Base-by-base conservation (phyloP, 2,329 filamentous ascomycete species). In the Cordyceps javanica region DNA sequence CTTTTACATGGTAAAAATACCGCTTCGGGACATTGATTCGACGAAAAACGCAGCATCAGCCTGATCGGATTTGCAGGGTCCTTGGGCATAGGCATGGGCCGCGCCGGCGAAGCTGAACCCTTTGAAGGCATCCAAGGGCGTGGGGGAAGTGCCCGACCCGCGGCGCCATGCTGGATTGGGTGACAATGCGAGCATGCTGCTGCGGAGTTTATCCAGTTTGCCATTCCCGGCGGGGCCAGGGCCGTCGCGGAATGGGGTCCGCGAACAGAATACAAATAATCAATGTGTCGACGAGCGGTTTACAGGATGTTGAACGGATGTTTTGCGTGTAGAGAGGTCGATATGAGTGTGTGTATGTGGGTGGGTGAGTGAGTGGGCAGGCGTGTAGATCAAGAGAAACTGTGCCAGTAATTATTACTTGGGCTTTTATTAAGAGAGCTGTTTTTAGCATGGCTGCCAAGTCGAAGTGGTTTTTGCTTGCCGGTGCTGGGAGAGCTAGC, bases 101-200 rank as follows among this genome's bases (percentile, higher is more conserved):
- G n/a, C n/a, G n/a, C n/a, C n/a, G n/a, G n/a, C n/a, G 25, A 11
- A 42, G 10, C 41, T 28, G 13, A 36, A 30, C 9, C 36, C 36
- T 26, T 13, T 7, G 23, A 39, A 5, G 19, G n/a, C 32, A 4
- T 4, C 23, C 28, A 28, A 26, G 36, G 25, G 36, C 36, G 49
- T 50, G 11, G 25, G 49, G 2, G 36, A 52, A 10, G 36, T 41
- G 49, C 49, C 49, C 11, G 50, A 44, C 50, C 50, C 36, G 50
- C 50, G 50, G 10, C 38, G 38, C 50, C 38, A 32, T 32, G 26
- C 50, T 42, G n/a, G n/a, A 42, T 53, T 53, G 38, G 38, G 50
- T n/a, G 25, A 3, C 2, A 42, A 42, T 19, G 50, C 50, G 50
- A 53, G 49, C 8, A 9, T 32, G 3, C 7, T 25, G 46, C 32